Base-by-base conservation (phyloP, 176 grass and related monocot species). In the Chloris gayana region DNA sequence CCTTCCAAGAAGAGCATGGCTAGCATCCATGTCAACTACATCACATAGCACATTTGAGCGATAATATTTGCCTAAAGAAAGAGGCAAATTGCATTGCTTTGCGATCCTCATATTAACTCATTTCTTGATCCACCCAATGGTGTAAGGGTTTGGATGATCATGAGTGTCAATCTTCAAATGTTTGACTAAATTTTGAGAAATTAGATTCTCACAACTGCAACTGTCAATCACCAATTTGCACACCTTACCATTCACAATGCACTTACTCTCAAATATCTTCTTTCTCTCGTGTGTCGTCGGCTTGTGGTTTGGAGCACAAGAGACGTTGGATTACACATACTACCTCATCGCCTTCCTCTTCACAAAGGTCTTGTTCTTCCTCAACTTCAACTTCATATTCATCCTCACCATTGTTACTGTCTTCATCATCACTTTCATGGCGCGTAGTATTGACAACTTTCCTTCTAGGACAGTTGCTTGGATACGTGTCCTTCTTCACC, bases 1-100 rank as follows among this genome's bases (percentile, higher is more conserved):
- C 38, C 22, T 75, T 69, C 53, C 73, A 71, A 19, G 26, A 75
- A 75, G 73, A 59, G 60, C 73, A 75, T 75, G 73, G 53, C 6
- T 75, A 1, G 22, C 53, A 41, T 41, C 53, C 53, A 75, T 75
- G 33, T 75, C 51, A 75, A 58, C 50, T 22, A 75, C 73, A 59
- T 75, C 73, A 61, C 34, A 75, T 51, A 73, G 4, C 17, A 34
- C 15, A 71, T 29, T 71, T 71, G 69, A 30, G 69, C 44, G 69
- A 31, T 50, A 71, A 21, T 71, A 47, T 19, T 73, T 73, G 45
- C 17, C 70, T 19, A 49, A 47, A 30, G 24, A 49, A 33, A 72
- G 4, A 32, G 46, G 27, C 46, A 72, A 72, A 49, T 72, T 72
- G 17, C 4, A 73, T 12, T 31, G 2, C 14, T 72, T 72, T 22